Evolutionary conservation across 2,329 filamentous ascomycete species (phyloP).

Genomic region (Ophiostoma ips): DNA sequence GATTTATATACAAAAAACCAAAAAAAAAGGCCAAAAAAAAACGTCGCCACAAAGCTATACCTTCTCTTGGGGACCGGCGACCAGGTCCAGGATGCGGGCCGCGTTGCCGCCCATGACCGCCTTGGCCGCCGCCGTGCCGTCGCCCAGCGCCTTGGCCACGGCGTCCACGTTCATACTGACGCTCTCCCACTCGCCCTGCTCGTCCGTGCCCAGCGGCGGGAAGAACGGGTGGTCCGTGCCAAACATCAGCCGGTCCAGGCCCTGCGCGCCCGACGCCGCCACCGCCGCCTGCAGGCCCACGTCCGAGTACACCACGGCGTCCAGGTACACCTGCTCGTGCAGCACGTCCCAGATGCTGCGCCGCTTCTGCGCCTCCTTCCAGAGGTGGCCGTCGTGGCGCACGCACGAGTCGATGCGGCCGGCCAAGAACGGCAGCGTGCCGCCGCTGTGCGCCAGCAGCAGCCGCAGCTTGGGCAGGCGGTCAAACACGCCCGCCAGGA

Average conservation of each 20-base stretch:
- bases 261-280: slow-evolving; percentile 46
- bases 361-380: slow-evolving; percentile 43
- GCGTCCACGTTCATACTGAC: slow-evolving; percentile 42
- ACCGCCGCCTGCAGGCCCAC: slow-evolving; percentile 59
- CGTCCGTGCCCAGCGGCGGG: slow-evolving; percentile 48
- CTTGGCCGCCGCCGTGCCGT: slow-evolving; percentile 5
- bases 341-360: slow-evolving; percentile 43
- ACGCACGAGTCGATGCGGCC: slow-evolving; percentile 83
- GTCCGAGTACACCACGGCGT: slow-evolving; percentile 72
- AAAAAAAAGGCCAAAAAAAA: no score
- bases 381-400: slow-evolving; percentile 64
- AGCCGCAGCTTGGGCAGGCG: slow-evolving; percentile 54
- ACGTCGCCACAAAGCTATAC: background rate
- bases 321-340: slow-evolving; percentile 67
- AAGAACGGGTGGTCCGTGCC: slow-evolving; percentile 79
- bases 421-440: slow-evolving; percentile 76
- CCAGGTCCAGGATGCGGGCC: slow-evolving; percentile 11
- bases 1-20: no score
- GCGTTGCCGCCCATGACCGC: slow-evolving; percentile 16
- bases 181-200: slow-evolving; percentile 54
- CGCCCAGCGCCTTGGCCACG: slow-evolving; percentile 16
- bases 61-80: slow-evolving; percentile 5
- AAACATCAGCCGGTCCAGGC: slow-evolving; percentile 60
- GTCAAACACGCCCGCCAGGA: slow-evolving; percentile 76
- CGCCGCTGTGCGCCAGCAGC: slow-evolving; percentile 76